A percentile compares a stretch with the other conserved stretches of the same genome.
Conservation (phyloP, 2,329 filamentous ascomycete species). For the Ophiostoma quercus region DNA sequence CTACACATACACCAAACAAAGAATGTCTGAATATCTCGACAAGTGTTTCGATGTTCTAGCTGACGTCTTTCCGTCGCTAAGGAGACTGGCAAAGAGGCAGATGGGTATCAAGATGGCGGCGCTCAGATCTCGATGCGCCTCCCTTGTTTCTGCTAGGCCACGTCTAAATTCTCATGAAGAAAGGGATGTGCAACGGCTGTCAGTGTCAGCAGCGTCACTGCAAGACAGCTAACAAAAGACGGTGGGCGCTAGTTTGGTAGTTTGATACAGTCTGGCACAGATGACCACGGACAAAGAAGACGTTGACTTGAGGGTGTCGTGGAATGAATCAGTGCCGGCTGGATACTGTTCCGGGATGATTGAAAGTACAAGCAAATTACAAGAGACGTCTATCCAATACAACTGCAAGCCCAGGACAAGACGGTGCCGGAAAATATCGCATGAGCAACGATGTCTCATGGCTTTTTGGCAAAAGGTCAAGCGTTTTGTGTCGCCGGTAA, state of each 20-base stretch:
- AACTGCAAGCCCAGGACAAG: neutral
- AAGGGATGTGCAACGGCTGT: neutral
- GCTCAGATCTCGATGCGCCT: slow-evolving; percentile 1
- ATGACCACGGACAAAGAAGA: neutral
- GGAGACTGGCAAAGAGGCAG: neutral
- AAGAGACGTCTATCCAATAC: neutral
- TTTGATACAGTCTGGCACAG: neutral
- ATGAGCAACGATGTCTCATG: neutral
- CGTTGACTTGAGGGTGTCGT: neutral
- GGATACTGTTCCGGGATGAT: neutral
- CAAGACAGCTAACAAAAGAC: neutral
- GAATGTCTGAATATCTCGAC: neutral
- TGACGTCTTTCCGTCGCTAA: neutral
- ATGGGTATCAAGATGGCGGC: neutral
- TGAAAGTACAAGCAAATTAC: no score
- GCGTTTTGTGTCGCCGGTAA: neutral
- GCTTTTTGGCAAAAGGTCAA: neutral
- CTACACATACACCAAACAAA: neutral
- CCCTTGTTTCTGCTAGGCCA: neutral
- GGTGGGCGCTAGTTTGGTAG: neutral
- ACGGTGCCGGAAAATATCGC: neutral
- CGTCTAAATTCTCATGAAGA: neutral
- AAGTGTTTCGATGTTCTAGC: neutral
- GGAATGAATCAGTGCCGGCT: neutral
- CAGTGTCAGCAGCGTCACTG: neutral